Percentiles rank a stretch among this genome's conserved stretches.
Conservation (phyloP, 768 basidiomycete genomes). For the Mycena crocata region DNA sequence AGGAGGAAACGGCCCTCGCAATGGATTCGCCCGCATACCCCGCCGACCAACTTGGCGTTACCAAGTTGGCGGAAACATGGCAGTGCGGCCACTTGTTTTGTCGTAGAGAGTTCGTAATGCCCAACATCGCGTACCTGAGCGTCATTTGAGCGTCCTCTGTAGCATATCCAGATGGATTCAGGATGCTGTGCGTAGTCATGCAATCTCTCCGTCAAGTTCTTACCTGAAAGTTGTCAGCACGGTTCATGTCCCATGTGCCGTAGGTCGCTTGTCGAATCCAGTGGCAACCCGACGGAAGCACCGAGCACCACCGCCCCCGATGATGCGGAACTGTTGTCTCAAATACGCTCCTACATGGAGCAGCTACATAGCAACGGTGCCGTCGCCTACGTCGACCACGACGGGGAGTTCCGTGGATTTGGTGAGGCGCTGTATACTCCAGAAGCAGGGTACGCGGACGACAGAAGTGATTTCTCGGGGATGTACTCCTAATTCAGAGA, state of each 20-base stretch:
- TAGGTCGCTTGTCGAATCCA: conserved; percentile 51
- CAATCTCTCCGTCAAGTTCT: background rate
- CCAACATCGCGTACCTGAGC: conserved; percentile 25
- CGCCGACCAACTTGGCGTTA: conserved; percentile 76
- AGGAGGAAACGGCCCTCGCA: conserved; percentile 77
- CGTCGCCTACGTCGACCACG: conserved; percentile 30
- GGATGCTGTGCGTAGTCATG: conserved; percentile 59
- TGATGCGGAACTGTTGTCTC: conserved; percentile 21
- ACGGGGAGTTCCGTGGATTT: conserved; percentile 33
- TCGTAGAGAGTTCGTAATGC: conserved; percentile 70
- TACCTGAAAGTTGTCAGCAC: conserved; percentile 51
- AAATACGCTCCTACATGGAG: conserved; percentile 24
- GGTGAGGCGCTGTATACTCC: conserved; percentile 28
- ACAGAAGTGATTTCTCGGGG: conserved; percentile 54
- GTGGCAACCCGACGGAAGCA: conserved; percentile 4
- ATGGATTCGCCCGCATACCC: conserved; percentile 87
- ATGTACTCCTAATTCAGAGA: conserved; percentile 70
- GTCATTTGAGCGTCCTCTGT: conserved; percentile 15
- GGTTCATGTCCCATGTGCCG: conserved; percentile 78
- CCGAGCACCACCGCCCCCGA: conserved; percentile 23
- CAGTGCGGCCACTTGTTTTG: conserved; percentile 83
- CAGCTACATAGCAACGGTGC: conserved; percentile 26
- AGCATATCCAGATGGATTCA: conserved; percentile 76
- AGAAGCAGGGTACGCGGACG: conserved; percentile 31
- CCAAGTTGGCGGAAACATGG: conserved; percentile 63